Evolutionary conservation across 345 rosid species (phyloP).

Genomic region (Raphanus sativus): DNA sequence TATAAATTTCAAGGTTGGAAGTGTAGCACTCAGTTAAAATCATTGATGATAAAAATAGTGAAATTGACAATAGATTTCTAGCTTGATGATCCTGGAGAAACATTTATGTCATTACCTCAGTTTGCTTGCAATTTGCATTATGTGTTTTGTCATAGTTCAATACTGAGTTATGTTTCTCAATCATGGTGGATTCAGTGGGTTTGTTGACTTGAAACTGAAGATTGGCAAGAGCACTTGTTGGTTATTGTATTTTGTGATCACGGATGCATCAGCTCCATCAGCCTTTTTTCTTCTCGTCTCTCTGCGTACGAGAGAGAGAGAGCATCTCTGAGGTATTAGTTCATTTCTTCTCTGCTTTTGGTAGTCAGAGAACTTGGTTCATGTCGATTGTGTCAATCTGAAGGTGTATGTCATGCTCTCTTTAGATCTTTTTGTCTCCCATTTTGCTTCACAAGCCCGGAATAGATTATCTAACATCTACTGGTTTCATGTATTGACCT

Average conservation of each 20-base stretch:
- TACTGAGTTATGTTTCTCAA: background rate
- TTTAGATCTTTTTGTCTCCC: background rate
- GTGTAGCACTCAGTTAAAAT: constrained; percentile 10
- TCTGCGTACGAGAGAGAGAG: background rate
- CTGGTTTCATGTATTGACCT: background rate
- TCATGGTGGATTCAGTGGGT: background rate
- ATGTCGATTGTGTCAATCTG: constrained; percentile 1
- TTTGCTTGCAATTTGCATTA: constrained; percentile 10
- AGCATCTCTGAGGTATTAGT: background rate
- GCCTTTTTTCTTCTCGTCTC: too few relatives aligned
- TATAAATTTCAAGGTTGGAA: background rate
- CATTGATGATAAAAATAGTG: background rate
- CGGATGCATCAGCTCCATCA: too few relatives aligned
- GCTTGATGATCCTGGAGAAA: background rate
- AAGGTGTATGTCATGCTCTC: background rate
- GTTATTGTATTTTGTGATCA: background rate
- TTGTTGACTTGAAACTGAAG: constrained; percentile 7
- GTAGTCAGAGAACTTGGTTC: constrained; percentile 8
- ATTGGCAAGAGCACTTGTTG: background rate
- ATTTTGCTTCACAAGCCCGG: background rate
- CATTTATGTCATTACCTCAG: background rate
- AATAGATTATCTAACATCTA: background rate
- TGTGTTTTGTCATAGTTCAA: background rate
- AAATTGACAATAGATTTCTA: background rate
- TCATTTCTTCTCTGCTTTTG: background rate